These are phyloP conservation scores for Fusarium odoratissimum DNA, from an alignment of 2,329 filamentous ascomycete genomes.

Conservation along the genomic window DNA sequence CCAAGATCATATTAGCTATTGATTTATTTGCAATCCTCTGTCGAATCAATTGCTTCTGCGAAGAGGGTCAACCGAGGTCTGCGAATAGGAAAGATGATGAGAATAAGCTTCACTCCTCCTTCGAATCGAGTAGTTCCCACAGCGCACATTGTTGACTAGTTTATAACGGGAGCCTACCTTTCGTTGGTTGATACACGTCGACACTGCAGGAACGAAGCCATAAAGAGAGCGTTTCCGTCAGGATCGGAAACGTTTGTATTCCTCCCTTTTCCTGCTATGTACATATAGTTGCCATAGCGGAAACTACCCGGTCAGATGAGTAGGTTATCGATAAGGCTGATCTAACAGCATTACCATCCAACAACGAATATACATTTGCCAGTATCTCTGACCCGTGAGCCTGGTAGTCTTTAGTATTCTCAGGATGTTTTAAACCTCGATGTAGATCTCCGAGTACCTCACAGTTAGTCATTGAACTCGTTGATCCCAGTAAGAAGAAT, in stretches of 20 bases:
- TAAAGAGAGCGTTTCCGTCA: too few relatives aligned
- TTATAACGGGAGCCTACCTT: too few relatives aligned
- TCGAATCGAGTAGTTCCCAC: too few relatives aligned
- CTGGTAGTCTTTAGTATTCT: not conserved
- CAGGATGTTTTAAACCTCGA: too few relatives aligned
- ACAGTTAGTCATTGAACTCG: not conserved
- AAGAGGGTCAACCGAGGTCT: not conserved
- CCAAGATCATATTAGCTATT: not conserved
- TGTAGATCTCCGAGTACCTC: too few relatives aligned
- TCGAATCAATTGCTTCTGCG: not conserved
- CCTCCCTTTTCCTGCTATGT: not conserved
- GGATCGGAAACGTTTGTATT: not conserved
- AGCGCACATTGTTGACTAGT: too few relatives aligned
- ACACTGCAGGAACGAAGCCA: not conserved
- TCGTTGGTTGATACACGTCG: not conserved
- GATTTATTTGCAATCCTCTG: not conserved
- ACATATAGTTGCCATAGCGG: not conserved
- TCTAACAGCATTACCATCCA: not conserved
- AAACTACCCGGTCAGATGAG: fast-evolving
- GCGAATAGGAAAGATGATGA: not conserved
- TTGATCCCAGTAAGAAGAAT: not conserved
- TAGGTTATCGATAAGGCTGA: not conserved
- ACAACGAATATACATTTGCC: not conserved
- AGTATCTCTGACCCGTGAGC: too few relatives aligned
- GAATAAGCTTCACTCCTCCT: not conserved